phyloP scores from a whole-genome alignment of 768 basidiomycete species.

The Strobilomyces echinocephalus region DNA sequence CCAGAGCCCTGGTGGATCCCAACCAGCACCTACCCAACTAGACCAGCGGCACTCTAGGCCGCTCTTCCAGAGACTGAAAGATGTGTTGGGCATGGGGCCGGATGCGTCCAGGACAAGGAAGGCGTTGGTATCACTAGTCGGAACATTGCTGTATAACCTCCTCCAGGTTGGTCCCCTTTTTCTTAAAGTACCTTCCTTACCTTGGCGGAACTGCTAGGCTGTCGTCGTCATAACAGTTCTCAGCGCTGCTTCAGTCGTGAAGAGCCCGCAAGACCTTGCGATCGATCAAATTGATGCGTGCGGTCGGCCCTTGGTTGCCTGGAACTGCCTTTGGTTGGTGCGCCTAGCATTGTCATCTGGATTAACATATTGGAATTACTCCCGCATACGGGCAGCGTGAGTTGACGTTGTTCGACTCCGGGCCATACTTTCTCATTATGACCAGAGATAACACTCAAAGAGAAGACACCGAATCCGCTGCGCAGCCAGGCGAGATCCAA shows the following conservation, averaged over 20 bases:
- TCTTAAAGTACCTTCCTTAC: constrained; percentile 1
- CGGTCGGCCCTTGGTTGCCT: constrained; percentile 57
- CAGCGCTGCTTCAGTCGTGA: constrained; percentile 40
- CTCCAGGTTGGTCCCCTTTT: constrained; percentile 42
- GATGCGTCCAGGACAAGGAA: constrained; percentile 48
- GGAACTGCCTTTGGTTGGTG: constrained; percentile 63
- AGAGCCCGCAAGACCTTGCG: constrained; percentile 39
- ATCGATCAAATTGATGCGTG: constrained; percentile 61
- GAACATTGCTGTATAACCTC: constrained; percentile 46
- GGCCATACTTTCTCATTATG: constrained; percentile 9
- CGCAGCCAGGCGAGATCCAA: constrained; percentile 22
- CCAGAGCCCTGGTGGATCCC: constrained; percentile 16
- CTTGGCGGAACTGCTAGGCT: constrained; percentile 35
- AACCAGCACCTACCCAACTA: constrained; percentile 3
- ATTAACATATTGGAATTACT: constrained; percentile 56
- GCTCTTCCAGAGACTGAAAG: constrained; percentile 25
- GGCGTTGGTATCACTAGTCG: constrained; percentile 48
- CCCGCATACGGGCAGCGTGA: constrained; percentile 32
- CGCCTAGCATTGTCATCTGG: constrained; percentile 45
- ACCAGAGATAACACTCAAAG: constrained; percentile 21
- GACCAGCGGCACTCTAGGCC: constrained; percentile 14
- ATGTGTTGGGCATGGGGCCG: constrained; percentile 51
- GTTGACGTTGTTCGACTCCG: constrained; percentile 3
- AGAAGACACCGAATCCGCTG: constrained; percentile 28
- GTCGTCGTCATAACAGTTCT: constrained; percentile 48